Evolutionary conservation across 140 eudicot genomes (phyloP).

Genomic region (Stevia rebaudiana): DNA sequence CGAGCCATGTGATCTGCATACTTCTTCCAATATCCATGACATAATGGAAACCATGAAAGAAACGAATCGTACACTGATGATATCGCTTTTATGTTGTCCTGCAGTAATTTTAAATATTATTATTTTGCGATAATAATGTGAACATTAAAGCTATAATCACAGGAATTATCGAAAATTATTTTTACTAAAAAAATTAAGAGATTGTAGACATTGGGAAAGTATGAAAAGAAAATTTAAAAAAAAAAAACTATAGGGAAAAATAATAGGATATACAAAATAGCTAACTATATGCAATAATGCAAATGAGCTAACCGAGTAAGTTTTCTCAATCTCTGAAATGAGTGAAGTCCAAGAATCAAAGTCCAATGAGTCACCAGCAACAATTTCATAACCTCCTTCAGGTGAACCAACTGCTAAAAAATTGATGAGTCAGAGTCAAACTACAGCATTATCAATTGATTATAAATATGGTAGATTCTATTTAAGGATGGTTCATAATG

Average conservation of each 20-base stretch:
- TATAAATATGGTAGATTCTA: constrained; percentile 20
- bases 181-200: not conserved
- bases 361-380: constrained; percentile 40
- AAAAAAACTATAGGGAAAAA: constrained; percentile 5
- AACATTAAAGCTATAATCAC: not conserved
- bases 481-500: not conserved
- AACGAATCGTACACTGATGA: constrained; percentile 65
- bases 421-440: not conserved
- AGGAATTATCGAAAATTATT: not conserved
- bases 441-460: not conserved
- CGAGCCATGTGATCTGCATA: constrained; percentile 66
- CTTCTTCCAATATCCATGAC: constrained; percentile 76
- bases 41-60: constrained; percentile 72
- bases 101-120: constrained; percentile 27
- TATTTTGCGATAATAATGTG: constrained; percentile 3
- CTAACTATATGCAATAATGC: not conserved
- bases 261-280: not conserved
- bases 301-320: constrained; percentile 43
- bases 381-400: constrained; percentile 38
- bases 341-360: constrained; percentile 65
- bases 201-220: not conserved
- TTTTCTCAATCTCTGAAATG: constrained; percentile 55
- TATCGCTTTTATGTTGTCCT: constrained; percentile 69
- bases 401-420: constrained; percentile 32
- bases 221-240: too few relatives aligned